phyloP scores from a whole-genome alignment of 495 filamentous ascomycete species.

The Trichoderma erinaceum region DNA sequence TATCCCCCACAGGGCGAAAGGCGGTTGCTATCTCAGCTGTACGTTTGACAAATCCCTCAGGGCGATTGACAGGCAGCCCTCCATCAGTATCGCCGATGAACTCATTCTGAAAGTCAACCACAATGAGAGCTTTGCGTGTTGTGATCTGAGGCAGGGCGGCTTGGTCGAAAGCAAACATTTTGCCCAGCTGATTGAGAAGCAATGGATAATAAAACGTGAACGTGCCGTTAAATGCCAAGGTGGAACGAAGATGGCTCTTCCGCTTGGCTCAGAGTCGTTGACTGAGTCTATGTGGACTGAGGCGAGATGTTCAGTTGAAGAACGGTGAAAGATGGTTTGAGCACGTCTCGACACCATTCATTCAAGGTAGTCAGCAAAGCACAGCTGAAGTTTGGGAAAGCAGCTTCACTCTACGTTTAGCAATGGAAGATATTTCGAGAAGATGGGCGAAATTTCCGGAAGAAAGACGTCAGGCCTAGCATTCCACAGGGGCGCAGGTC shows the following conservation, averaged over 20 bases:
- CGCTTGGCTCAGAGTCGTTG: neutral
- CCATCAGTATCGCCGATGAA: constrained; percentile 63
- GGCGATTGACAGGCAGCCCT: constrained; percentile 58
- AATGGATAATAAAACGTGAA: neutral
- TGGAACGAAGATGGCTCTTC: neutral
- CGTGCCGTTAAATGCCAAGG: neutral
- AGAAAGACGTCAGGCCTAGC: neutral
- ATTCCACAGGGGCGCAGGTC: neutral
- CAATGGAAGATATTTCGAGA: neutral
- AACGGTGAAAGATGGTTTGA: neutral
- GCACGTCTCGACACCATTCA: neutral
- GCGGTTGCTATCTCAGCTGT: constrained; percentile 58
- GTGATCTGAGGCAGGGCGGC: constrained; percentile 40
- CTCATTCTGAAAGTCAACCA: constrained; percentile 90
- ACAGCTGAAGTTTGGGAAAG: neutral
- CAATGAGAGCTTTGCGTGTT: constrained; percentile 75
- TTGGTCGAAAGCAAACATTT: constrained; percentile 45
- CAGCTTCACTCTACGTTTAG: neutral
- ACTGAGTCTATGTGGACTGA: neutral
- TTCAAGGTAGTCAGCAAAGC: neutral
- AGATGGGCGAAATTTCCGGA: neutral
- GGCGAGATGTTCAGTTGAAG: neutral
- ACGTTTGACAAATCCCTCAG: constrained; percentile 59
- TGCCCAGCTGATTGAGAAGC: constrained; percentile 15
- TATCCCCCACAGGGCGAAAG: constrained; percentile 70